Evolutionary conservation across 1,284 basidiomycete species (phyloP).

Genomic region (Porphyrellus sp.): DNA sequence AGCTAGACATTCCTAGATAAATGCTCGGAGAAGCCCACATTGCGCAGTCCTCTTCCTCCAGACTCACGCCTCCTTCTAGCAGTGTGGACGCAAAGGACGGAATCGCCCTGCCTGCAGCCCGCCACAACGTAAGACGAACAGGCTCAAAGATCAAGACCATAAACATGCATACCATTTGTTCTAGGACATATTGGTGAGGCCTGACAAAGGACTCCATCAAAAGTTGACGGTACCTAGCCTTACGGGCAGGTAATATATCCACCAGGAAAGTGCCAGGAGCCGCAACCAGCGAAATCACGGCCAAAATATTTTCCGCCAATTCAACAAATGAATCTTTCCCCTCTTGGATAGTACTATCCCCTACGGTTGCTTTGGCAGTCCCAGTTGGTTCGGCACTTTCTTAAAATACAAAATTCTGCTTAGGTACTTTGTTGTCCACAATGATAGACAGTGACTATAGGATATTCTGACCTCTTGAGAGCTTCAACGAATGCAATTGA

Average conservation of each 20-base stretch:
- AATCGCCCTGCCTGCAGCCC: constrained; percentile 40
- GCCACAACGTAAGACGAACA: background rate
- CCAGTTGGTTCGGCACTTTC: background rate
- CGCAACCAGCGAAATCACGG: constrained; percentile 12
- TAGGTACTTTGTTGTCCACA: background rate
- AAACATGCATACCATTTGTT: constrained; percentile 38
- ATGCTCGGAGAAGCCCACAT: constrained; percentile 22
- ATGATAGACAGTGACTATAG: background rate
- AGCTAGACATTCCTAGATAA: constrained; percentile 11
- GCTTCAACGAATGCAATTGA: too few relatives aligned
- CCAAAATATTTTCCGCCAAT: constrained; percentile 20
- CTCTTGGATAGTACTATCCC: constrained; percentile 20
- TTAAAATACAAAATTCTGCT: background rate
- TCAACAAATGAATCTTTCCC: constrained; percentile 30
- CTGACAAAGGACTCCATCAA: constrained; percentile 33
- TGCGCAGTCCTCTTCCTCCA: constrained; percentile 26
- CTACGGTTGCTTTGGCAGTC: too few relatives aligned
- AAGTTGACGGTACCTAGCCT: constrained; percentile 29
- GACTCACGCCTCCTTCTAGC: constrained; percentile 9
- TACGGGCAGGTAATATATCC: constrained; percentile 32
- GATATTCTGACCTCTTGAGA: too few relatives aligned
- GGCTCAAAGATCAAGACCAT: accelerated
- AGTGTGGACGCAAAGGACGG: constrained; percentile 38
- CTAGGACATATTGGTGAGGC: constrained; percentile 40
- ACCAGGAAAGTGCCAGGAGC: constrained; percentile 30